These are phyloP conservation scores for Echium plantagineum DNA, from an alignment of 257 asterid species.

Conservation along the genomic window DNA sequence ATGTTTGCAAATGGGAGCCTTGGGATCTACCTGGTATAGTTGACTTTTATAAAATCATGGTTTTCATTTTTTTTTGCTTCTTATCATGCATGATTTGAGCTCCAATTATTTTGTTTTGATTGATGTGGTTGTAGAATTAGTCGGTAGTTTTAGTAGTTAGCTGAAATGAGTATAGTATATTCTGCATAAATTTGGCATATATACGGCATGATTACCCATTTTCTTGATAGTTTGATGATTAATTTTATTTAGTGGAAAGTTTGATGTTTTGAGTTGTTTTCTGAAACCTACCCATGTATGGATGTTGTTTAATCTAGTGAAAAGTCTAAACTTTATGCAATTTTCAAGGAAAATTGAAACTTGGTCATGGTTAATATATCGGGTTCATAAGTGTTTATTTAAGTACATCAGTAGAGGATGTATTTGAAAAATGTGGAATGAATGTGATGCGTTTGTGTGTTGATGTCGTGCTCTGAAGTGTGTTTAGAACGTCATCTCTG, in stretches of 20 bases:
- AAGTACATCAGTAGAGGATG: neutral
- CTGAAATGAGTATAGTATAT: neutral
- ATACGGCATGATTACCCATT: too few relatives aligned
- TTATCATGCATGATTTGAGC: neutral
- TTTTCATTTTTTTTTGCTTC: neutral
- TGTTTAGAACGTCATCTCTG: neutral
- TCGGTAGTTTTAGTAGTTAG: neutral
- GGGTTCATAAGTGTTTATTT: neutral
- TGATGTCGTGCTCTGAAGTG: neutral
- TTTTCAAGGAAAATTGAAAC: neutral
- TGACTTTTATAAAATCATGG: neutral
- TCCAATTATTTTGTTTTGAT: neutral
- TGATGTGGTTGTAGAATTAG: neutral
- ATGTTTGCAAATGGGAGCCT: conserved; percentile 69
- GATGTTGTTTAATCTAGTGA: neutral
- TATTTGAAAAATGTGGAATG: neutral
- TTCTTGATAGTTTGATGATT: neutral
- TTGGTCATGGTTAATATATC: neutral
- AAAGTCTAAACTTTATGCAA: too few relatives aligned
- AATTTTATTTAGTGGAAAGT: neutral
- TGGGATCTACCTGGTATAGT: conserved; percentile 72
- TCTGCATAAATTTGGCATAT: too few relatives aligned
- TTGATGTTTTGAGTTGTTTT: neutral
- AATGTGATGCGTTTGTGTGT: neutral
- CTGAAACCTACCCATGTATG: neutral